A percentile compares a stretch with the other conserved stretches of the same genome.
phyloP scores from a whole-genome alignment of 169 alveolate species.

The Sarcocystis neurona region DNA sequence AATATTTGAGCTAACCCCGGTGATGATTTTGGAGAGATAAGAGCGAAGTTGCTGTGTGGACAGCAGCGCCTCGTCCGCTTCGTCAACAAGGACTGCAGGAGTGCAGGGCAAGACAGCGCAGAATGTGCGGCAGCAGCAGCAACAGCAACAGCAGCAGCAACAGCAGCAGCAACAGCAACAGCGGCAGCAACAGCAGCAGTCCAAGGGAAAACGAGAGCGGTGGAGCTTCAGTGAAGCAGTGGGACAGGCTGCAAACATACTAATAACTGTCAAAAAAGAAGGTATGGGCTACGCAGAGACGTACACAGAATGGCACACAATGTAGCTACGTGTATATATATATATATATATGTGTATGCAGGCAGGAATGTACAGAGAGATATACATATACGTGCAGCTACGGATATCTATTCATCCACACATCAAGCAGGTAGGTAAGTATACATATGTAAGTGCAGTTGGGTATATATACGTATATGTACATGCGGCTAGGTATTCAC shows the following conservation, averaged over 20 bases:
- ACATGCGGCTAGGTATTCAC: too few species aligned
- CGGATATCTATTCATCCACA: not conserved
- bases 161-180: not conserved
- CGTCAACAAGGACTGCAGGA: conserved; percentile 24
- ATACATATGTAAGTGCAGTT: not conserved
- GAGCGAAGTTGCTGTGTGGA: conserved; percentile 11
- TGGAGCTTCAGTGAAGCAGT: too few species aligned
- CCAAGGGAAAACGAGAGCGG: not conserved
- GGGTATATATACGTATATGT: too few species aligned
- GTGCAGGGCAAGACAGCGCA: not conserved
- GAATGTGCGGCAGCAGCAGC: not conserved
- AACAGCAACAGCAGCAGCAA: not conserved
- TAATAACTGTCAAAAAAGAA: too few species aligned
- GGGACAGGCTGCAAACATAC: too few species aligned
- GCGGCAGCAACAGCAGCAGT: not conserved
- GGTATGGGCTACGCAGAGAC: too few species aligned
- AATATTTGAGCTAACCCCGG: not conserved
- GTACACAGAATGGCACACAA: too few species aligned
- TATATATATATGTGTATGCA: not conserved
- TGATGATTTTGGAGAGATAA: conserved; percentile 5
- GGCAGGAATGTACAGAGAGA: not conserved
- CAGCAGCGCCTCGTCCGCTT: conserved; percentile 17
- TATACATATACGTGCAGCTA: not conserved
- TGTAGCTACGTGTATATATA: too few species aligned
- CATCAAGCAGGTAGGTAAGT: not conserved